Percentiles rank a stretch among this genome's conserved stretches.
Evolutionary conservation across 1,284 basidiomycete genomes (phyloP).

Genomic region (Agaricales sp.): DNA sequence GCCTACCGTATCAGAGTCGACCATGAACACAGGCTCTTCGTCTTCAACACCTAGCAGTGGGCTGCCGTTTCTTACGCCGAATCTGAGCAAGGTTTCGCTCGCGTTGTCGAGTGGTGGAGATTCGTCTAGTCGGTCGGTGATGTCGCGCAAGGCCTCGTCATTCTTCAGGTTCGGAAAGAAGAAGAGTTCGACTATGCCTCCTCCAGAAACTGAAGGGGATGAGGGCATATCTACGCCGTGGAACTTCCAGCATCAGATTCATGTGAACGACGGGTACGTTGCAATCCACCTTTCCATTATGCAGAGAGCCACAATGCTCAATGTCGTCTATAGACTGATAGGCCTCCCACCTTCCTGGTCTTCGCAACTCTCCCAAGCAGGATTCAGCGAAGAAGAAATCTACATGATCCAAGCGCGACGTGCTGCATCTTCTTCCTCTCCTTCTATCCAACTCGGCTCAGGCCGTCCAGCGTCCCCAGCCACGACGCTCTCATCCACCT

Average conservation of each 20-base stretch:
- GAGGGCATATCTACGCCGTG: slow-evolving; percentile 39
- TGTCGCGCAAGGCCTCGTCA: not conserved
- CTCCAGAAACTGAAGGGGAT: slow-evolving; percentile 20
- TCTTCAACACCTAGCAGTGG: not conserved
- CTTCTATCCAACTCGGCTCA: not conserved
- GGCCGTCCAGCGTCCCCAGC: not conserved
- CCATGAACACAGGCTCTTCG: not conserved
- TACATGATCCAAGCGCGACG: slow-evolving; percentile 30
- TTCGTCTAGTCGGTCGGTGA: not conserved
- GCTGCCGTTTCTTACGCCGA: not conserved
- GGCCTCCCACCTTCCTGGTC: slow-evolving; percentile 41
- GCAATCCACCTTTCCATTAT: not conserved
- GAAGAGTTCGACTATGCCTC: not conserved
- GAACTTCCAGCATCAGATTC: slow-evolving; percentile 46
- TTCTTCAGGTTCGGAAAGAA: not conserved
- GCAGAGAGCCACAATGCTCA: not conserved
- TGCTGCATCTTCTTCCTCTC: slow-evolving; percentile 16
- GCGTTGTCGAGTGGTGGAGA: not conserved
- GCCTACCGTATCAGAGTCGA: not conserved
- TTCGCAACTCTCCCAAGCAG: slow-evolving; percentile 26
- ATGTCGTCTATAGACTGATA: slow-evolving; percentile 23
- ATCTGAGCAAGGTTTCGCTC: not conserved
- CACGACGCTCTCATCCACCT: not conserved
- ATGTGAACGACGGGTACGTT: slow-evolving; percentile 41
- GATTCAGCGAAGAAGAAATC: slow-evolving; percentile 35